Evolutionary conservation across 2,329 filamentous ascomycete species (phyloP).

Genomic region (Ustulina deusta): DNA sequence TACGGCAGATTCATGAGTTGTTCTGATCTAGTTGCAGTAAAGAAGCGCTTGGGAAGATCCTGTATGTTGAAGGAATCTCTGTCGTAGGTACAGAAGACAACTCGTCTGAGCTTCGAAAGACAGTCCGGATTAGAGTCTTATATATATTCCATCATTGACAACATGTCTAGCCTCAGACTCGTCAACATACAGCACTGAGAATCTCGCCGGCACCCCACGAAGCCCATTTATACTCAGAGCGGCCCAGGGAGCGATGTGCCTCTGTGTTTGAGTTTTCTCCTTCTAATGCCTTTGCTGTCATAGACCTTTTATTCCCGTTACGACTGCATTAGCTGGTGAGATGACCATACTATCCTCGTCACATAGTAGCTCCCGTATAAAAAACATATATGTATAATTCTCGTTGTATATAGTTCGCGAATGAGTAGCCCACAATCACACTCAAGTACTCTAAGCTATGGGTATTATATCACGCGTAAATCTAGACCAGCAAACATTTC

Average conservation of each 20-base stretch:
- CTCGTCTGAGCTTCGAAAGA: not conserved
- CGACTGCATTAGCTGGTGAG: not conserved
- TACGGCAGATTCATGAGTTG: not conserved
- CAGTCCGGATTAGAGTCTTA: too few relatives aligned
- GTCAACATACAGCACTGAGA: too few relatives aligned
- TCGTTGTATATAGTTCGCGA: not conserved
- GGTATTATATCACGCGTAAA: not conserved
- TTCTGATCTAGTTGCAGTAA: not conserved
- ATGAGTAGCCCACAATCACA: not conserved
- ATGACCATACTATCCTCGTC: not conserved
- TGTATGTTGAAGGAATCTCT: not conserved
- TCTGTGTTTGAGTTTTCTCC: too few relatives aligned
- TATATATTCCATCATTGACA: too few relatives aligned
- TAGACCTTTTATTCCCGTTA: too few relatives aligned
- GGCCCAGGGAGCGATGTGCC: too few relatives aligned
- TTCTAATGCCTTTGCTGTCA: not conserved
- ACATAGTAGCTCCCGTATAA: not conserved
- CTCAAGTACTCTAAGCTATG: not conserved
- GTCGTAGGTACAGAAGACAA: not conserved
- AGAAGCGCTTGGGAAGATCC: not conserved
- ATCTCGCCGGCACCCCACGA: too few relatives aligned
- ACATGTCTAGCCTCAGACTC: too few relatives aligned
- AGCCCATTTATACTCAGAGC: too few relatives aligned
- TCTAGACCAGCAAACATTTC: not conserved
- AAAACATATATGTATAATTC: not conserved